Evolutionary conservation across 2,329 filamentous ascomycete species (phyloP), one percentile per base, ranked within the genome.

Genomic region (Ophiostoma sp.): DNA sequence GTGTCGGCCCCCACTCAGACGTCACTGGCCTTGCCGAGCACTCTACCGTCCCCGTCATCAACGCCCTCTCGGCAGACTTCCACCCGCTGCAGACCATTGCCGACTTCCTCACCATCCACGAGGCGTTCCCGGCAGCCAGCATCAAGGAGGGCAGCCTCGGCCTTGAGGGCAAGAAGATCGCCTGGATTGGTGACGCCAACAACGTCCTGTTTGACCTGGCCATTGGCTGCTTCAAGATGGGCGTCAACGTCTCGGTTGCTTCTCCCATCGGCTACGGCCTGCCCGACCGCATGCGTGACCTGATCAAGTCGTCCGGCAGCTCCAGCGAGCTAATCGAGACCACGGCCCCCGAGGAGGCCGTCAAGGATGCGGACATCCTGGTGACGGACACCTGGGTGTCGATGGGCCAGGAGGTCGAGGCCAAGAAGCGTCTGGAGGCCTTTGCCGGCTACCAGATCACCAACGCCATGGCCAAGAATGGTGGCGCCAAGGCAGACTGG

Each of bases 361-460:
- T 97, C 77, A 91, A 91, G 81, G 83, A 89, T 73, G 94, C 95
- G 3, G 90, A 99, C 78, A 86, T 98, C 69, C 83, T 99, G 71
- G 93, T 98, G 31, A 99, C 95, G 0, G 95, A 99, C 77, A 99
- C 95, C 0, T 99, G 95, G 95, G 87, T 99, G 41, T 96, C 93
- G 1, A 99, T 99, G 95, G 95, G 95, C 66, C 94, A 98, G 80
- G 95, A 99, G 80, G 87, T 87, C 70, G 95, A 99, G 80, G 84
- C 88, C 54, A 84, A 89, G 74, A 90, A 90, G 83, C 85, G 92
- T 68, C 79, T 97, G 72, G 87, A 89, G 77, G 93, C 89, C 1
- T 99, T 99, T 78, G 85, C 86, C 39, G 94, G 94, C 17, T 99
- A 94, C 81, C 94, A 97, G 79, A 91, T 99, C 76, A 97, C 94